phyloP scores from a whole-genome alignment of 768 basidiomycete species.

The Hortiboletus campestris region DNA sequence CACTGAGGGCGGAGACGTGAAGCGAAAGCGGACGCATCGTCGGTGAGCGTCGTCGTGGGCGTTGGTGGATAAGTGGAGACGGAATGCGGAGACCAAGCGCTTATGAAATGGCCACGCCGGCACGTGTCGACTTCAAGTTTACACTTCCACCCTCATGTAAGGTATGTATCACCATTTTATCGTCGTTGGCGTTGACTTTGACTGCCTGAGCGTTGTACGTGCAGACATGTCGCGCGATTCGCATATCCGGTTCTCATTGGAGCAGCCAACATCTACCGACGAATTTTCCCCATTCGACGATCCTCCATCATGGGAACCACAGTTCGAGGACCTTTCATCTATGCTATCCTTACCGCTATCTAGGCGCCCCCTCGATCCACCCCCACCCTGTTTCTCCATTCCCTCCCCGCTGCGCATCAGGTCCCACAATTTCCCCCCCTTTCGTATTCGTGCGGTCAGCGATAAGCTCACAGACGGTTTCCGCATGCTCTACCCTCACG shows the following conservation, averaged over 20 bases:
- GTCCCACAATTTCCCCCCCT: slow-evolving; percentile 28
- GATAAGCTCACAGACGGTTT: slow-evolving; percentile 26
- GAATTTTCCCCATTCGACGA: not conserved
- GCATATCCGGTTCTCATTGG: not conserved
- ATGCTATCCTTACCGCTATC: not conserved
- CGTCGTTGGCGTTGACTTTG: not conserved
- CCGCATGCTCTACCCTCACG: slow-evolving; percentile 24
- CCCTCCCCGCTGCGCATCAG: slow-evolving; percentile 27
- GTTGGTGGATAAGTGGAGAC: not conserved
- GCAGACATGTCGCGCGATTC: slow-evolving; percentile 10
- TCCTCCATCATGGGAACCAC: slow-evolving; percentile 30
- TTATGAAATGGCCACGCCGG: not conserved
- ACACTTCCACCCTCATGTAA: not conserved
- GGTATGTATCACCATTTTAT: not conserved
- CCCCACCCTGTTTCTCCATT: slow-evolving; percentile 29
- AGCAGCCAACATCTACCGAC: not conserved
- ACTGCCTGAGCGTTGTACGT: not conserved
- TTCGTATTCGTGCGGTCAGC: slow-evolving; percentile 23
- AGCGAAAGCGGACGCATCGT: slow-evolving; percentile 63
- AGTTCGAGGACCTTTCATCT: slow-evolving; percentile 24
- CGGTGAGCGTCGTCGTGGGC: slow-evolving; percentile 1
- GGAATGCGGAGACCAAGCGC: not conserved
- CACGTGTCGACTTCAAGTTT: slow-evolving; percentile 11
- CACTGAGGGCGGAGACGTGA: slow-evolving; percentile 74
- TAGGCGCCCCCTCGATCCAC: slow-evolving; percentile 31